Conservation (phyloP, 768 basidiomycete genomes). For the Mycena olivaceomarginata region DNA sequence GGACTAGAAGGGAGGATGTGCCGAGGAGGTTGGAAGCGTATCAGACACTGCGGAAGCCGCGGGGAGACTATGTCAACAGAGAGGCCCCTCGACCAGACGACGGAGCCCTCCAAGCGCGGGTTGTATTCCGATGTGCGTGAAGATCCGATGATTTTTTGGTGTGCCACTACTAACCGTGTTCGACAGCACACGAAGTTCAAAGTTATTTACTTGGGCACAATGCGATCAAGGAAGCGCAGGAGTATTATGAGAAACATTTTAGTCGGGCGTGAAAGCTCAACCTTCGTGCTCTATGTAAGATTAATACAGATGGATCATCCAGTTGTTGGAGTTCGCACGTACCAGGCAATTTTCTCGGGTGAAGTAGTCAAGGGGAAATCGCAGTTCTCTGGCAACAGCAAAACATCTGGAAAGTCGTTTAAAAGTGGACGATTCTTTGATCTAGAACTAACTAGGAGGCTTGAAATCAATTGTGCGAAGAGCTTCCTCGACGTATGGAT, state of each 20-base stretch:
- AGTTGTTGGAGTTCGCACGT: background rate
- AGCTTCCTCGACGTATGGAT: conserved; percentile 11
- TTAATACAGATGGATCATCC: background rate
- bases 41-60: conserved; percentile 36
- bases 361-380: background rate
- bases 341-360: background rate
- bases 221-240: conserved; percentile 27
- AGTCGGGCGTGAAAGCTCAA: background rate
- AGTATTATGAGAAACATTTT: conserved; percentile 30
- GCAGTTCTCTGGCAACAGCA: background rate
- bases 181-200: conserved; percentile 27
- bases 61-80: conserved; percentile 36
- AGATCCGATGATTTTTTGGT: background rate
- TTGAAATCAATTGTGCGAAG: conserved; percentile 15
- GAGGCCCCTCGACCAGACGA: conserved; percentile 27
- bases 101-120: conserved; percentile 21
- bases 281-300: background rate
- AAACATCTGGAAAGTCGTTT: background rate
- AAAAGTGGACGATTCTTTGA: background rate
- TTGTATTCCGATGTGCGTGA: conserved; percentile 31
- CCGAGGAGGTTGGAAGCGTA: conserved; percentile 34
- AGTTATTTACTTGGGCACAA: conserved; percentile 28
- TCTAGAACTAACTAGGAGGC: background rate
- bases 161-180: background rate
- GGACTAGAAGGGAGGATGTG: conserved; percentile 35